Base-by-base conservation (phyloP, 2,329 filamentous ascomycete species). In the Fusarium sp. region DNA sequence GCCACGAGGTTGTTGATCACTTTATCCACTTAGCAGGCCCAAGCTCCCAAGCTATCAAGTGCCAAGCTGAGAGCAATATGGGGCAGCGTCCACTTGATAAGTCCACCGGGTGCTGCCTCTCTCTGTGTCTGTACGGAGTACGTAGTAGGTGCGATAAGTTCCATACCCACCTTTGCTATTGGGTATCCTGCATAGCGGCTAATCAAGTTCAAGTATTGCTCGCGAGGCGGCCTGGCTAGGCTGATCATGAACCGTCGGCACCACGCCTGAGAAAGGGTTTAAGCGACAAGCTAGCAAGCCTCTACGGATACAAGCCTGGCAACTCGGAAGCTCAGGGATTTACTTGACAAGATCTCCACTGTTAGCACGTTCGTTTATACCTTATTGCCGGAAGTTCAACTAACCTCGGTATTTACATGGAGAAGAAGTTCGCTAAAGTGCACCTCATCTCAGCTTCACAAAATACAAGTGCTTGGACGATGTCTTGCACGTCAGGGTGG, bases 1-100 rank as follows among this genome's bases (percentile, higher is more conserved):
- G 70, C 70, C 70, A 72, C 68, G 66, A 73, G 58, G 66, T 53
- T 55, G 62, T 56, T 68, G 57, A 53, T 67, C 70, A 49, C 57
- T 45, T 56, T 46, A 46, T 49, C 56, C 53, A 60, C 65, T 58
- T 70, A 40, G 55, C 40, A 60, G 50, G 23, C 53, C 52, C 26
- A 51, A 65, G 48, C 64, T 50, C 26, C 26, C 26, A 28, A 28
- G 26, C 26, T 28, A 28, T 28, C 26, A 28, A 28, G 26, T 28
- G 26, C 26, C 26, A 28, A 65, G 48, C 64, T 50, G 65, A 56
- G 62, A 56, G 34, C 39, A 65, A 30, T 40, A 56, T 52, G 59
- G 62, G 56, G 59, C 49, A 49, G 34, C 43, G 39, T 48, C 57
- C 63, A 67, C 64, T 26, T 42, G 28, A 30, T 47, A 40, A 17